Base-by-base conservation (phyloP, 768 basidiomycete genomes). In the Chalciporus pseudorubinellus region DNA sequence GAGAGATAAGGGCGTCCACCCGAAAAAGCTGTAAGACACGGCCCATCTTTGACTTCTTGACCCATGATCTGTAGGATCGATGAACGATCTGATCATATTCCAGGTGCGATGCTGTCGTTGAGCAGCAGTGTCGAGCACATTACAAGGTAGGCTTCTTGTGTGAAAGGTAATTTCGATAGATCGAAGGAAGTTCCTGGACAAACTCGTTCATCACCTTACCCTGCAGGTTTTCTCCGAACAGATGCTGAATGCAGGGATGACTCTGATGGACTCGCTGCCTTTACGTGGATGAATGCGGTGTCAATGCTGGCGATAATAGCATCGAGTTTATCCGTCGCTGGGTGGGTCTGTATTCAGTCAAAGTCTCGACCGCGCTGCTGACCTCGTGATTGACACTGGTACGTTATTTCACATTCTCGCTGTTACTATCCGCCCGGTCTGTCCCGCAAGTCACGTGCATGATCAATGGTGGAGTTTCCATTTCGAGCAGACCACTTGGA, bases 391-490 rank as follows among this genome's bases (percentile, higher is more conserved):
- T 33, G 36, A 10, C 20, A 36, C 44, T 40, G 33, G 38, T 51
- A 55, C 47, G 61, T 63, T 18, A 62, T 33, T 6, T 13, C 26
- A 16, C 16, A 41, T 41, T 41, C n/a, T 22, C 21, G 20, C 40
- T 43, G 21, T 34, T 29, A 18, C 20, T n/a, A 33, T 44, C 39
- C 33, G 39, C 20, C 61, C 64, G 59, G 44, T 44, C 42, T 51
- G 12, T 20, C 26, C 65, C 62, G 62, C 9, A 12, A 3, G 28
- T 61, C 67, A 69, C 58, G 58, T 69, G 67, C 46, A 26, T 29
- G 8, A 65, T 63, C 58, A 39, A 14, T 36, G 31, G 7, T 20
- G n/a, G 8, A 48, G 33, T 46, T 69, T 51, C 67, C 63, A 14
- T 60, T 69, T 59, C 22, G 51, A 39, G 69, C 13, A 16, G 9